Base-by-base conservation (phyloP, 2,329 filamentous ascomycete genomes). In the Chaetomiaceae sp. region DNA sequence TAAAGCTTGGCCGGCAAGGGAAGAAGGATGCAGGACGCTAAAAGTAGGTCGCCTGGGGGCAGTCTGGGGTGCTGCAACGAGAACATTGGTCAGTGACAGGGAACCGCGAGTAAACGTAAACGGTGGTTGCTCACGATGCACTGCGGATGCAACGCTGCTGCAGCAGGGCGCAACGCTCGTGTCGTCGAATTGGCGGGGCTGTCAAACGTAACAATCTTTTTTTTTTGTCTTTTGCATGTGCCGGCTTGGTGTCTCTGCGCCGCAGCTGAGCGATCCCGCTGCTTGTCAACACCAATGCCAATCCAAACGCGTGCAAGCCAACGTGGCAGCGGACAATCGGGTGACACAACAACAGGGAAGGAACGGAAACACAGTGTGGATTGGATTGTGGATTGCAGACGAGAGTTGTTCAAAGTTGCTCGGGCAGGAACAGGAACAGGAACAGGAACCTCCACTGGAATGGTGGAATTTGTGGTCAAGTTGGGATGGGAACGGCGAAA, bases 61-160 rank as follows among this genome's bases (percentile, higher is more conserved):
- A 13, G 42, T 42, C 27, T 34, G 48, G 52, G 49, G 30, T 43
- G 19, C 34, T 23, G n/a, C 20, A 25, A 33, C 25, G 41, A 33
- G 25, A 25, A 27, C 16, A 40, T 51, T 51, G 49, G 49, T 37
- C n/a, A 40, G 6, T 30, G 17, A 30, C 27, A 34, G 33, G 39
- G 23, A n/a, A 33, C 42, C 31, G 21, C 21, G 47, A 44, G 44
- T 42, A 39, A 50, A 57, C 49, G 40, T 43, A n/a, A n/a, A n/a
- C n/a, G n/a, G n/a, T n/a, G 44, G 27, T 23, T 34, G 44, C 2
- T 13, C 44, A 21, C 38, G 48, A 30, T 17, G 19, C 21, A 33
- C 17, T 3, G 35, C 49, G 43, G 55, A 55, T 57, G 50, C 52
- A 55, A 57, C 55, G 47, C 52, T 57, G 50, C n/a, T n/a, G n/a